These are phyloP conservation scores for Calonectria ilicicola DNA, from an alignment of 2,329 filamentous ascomycete species.

Conservation along the genomic window DNA sequence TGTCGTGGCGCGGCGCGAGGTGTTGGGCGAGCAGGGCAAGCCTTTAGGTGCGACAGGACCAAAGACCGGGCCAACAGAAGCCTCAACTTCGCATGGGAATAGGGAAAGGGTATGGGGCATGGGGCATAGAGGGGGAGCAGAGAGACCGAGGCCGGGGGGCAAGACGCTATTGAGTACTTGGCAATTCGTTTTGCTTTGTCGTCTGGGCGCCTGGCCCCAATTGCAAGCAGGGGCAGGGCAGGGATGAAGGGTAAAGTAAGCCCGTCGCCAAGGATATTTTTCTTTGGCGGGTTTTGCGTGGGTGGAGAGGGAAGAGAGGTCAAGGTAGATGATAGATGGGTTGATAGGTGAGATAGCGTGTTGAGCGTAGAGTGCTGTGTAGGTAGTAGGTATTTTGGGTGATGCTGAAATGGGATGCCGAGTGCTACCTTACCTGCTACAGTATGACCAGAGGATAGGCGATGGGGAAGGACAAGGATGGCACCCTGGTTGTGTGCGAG, in stretches of 20 bases:
- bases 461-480: background rate
- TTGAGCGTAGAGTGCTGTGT: background rate
- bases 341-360: background rate
- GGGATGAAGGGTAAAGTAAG: conserved; percentile 30
- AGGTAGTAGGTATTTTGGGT: background rate
- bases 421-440: conserved; percentile 12
- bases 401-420: background rate
- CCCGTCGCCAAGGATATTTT: conserved; percentile 34
- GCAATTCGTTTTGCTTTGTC: conserved; percentile 39
- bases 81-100: conserved; percentile 17
- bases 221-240: conserved; percentile 36
- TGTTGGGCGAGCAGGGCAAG: conserved; percentile 31
- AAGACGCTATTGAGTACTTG: conserved; percentile 16
- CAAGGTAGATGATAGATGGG: conserved; percentile 2
- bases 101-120: conserved; percentile 8
- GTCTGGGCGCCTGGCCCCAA: conserved; percentile 39
- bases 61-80: conserved; percentile 21
- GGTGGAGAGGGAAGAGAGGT: background rate
- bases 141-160: conserved; percentile 29
- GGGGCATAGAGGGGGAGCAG: conserved; percentile 20
- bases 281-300: conserved; percentile 24
- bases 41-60: conserved; percentile 27
- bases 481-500: conserved; percentile 17
- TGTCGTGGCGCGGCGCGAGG: conserved; percentile 30
- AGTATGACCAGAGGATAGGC: conserved; percentile 1